Evolutionary conservation across 306 rosid genomes (phyloP).

Genomic region (Pyrus pyrifolia): DNA sequence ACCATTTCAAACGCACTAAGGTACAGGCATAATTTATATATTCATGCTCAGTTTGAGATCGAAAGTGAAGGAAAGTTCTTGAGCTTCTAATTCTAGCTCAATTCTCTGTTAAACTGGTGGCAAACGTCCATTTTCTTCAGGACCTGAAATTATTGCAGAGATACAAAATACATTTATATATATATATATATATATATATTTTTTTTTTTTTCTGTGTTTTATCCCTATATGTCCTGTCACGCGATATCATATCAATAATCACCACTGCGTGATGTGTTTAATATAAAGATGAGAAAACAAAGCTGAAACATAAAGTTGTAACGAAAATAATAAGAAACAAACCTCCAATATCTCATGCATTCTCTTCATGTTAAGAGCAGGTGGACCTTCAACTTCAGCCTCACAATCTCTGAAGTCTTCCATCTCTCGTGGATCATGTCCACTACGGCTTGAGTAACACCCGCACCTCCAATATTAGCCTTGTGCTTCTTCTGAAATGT

Average conservation of each 20-base stretch:
- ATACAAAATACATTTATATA: background rate
- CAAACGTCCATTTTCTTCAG: background rate
- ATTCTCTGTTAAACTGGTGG: background rate
- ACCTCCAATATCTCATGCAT: constrained; percentile 97
- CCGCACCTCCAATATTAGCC: constrained; percentile 78
- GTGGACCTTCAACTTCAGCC: constrained; percentile 79
- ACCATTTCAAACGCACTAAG: background rate
- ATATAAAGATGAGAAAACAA: background rate
- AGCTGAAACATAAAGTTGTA: constrained; percentile 1
- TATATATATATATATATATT: too few relatives aligned
- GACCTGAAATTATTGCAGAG: background rate
- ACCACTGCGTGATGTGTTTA: background rate
- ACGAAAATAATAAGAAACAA: constrained; percentile 25
- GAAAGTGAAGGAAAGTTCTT: too few relatives aligned
- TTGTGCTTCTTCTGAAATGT: constrained; percentile 91
- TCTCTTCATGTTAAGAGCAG: constrained; percentile 95
- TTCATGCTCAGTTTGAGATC: too few relatives aligned
- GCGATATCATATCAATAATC: background rate
- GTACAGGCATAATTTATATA: background rate
- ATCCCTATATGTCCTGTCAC: background rate
- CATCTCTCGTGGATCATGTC: constrained; percentile 84
- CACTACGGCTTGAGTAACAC: constrained; percentile 83
- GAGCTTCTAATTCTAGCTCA: background rate
- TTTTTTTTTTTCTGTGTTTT: background rate
- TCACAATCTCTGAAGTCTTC: constrained; percentile 76